These are phyloP conservation scores for Aureobasidium sp. DNA, from an alignment of 2,329 filamentous ascomycete genomes.

Conservation along the genomic window DNA sequence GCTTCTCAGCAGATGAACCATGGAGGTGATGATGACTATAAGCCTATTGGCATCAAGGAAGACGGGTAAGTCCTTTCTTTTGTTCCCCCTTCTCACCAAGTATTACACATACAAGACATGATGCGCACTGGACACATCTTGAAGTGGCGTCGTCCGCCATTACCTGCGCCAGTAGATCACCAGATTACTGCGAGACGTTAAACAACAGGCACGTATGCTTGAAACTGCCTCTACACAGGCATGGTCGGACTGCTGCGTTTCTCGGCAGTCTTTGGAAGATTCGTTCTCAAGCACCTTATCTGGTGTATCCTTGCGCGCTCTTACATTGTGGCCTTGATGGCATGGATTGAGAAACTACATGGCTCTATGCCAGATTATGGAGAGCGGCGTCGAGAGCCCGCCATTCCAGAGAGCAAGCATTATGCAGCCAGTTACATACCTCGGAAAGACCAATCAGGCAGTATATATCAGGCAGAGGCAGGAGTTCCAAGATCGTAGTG, in stretches of 20 bases:
- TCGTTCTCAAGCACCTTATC: not conserved
- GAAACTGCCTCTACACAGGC: not conserved
- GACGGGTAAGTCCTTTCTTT: conserved; percentile 65
- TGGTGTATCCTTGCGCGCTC: not conserved
- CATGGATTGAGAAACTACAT: not conserved
- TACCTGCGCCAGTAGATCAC: not conserved
- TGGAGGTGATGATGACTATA: conserved; percentile 36
- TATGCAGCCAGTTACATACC: conserved; percentile 12
- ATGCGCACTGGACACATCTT: conserved; percentile 5
- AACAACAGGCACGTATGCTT: not conserved
- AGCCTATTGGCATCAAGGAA: conserved; percentile 70
- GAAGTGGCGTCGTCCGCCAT: not conserved
- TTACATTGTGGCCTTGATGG: not conserved
- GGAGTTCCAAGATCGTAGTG: conserved; percentile 11
- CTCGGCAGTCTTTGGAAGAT: not conserved
- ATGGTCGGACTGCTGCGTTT: not conserved
- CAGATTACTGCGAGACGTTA: not conserved
- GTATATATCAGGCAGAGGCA: conserved; percentile 13
- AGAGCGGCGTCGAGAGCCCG: not conserved
- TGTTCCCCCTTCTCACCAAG: conserved; percentile 17
- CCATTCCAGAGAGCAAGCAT: not conserved
- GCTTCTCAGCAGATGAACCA: conserved; percentile 21
- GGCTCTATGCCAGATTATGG: not conserved
- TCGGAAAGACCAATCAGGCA: conserved; percentile 9
- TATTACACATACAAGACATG: conserved; percentile 6